phyloP scores from a whole-genome alignment of 2,329 filamentous ascomycete species.

The Exserohilum rostratum region DNA sequence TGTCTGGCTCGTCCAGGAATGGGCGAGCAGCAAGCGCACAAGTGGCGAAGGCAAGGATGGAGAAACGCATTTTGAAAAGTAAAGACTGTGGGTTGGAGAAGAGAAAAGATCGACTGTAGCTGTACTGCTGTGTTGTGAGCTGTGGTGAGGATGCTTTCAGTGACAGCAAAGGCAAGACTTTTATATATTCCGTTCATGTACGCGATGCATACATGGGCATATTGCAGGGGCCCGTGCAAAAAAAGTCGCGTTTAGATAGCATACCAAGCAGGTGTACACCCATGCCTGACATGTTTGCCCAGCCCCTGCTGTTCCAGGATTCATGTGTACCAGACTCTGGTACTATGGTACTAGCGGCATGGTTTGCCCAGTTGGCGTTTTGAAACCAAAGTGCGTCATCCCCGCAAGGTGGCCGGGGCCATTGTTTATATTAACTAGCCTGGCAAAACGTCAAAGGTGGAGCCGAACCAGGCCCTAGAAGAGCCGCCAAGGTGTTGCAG shows the following conservation, averaged over 20 bases:
- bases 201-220: background rate
- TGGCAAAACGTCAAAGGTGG: constrained; percentile 7
- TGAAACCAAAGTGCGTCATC: constrained; percentile 15
- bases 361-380: constrained; percentile 5
- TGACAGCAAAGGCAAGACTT: constrained; percentile 3
- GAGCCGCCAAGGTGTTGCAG: constrained; percentile 16
- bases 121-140: background rate
- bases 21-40: constrained; percentile 41
- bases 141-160: background rate
- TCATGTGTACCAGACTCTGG: constrained; percentile 2
- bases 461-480: constrained; percentile 8
- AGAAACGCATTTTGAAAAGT: constrained; percentile 30
- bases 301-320: constrained; percentile 5
- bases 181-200: constrained; percentile 8
- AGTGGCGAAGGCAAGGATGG: constrained; percentile 27
- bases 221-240: constrained; percentile 1
- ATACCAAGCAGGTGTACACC: background rate
- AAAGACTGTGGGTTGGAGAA: constrained; percentile 2
- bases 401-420: constrained; percentile 4
- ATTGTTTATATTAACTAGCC: constrained; percentile 7
- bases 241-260: background rate
- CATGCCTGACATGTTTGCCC: background rate
- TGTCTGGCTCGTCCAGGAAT: constrained; percentile 46
- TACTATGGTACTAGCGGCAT: constrained; percentile 1
- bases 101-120: constrained; percentile 4